phyloP scores from a whole-genome alignment of 768 basidiomycete genomes.

The Hygrophorus pudorinus region DNA sequence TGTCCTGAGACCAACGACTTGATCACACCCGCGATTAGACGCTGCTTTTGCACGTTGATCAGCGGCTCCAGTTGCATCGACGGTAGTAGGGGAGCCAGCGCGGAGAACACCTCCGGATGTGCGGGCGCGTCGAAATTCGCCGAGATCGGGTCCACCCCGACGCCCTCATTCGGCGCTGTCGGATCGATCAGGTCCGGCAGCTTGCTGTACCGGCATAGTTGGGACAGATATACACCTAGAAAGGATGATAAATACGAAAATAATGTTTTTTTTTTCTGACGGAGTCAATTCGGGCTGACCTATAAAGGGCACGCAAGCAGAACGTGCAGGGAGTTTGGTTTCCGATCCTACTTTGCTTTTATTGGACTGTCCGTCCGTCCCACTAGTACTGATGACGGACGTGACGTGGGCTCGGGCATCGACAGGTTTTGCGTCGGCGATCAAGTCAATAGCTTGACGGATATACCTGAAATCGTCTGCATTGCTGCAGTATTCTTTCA shows the following conservation, averaged over 20 bases:
- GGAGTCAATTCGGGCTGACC: slow-evolving; percentile 33
- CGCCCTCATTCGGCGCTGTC: slow-evolving; percentile 60
- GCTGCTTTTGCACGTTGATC: slow-evolving; percentile 86
- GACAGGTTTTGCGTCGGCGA: slow-evolving; percentile 57
- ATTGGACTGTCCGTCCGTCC: slow-evolving; percentile 27
- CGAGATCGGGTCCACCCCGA: slow-evolving; percentile 53
- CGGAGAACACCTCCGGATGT: slow-evolving; percentile 71
- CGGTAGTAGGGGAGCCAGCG: slow-evolving; percentile 59
- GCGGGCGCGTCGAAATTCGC: slow-evolving; percentile 59
- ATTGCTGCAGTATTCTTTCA: slow-evolving; percentile 55
- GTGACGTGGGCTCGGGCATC: slow-evolving; percentile 43
- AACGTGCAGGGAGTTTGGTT: slow-evolving; percentile 28
- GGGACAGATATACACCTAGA: slow-evolving; percentile 68
- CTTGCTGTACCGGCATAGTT: slow-evolving; percentile 50
- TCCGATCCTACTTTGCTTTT: slow-evolving; percentile 30
- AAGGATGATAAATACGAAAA: neutral
- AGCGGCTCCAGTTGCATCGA: slow-evolving; percentile 78
- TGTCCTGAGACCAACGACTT: slow-evolving; percentile 75
- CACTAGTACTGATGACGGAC: slow-evolving; percentile 38
- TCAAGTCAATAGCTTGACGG: slow-evolving; percentile 50
- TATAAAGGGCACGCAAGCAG: slow-evolving; percentile 75
- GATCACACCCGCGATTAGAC: slow-evolving; percentile 70
- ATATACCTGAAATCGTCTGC: slow-evolving; percentile 69
- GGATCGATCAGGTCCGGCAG: slow-evolving; percentile 80
- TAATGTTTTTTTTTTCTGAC: neutral